Conservation (phyloP, 768 basidiomycete species). For the Candolleomyces efflorescens region DNA sequence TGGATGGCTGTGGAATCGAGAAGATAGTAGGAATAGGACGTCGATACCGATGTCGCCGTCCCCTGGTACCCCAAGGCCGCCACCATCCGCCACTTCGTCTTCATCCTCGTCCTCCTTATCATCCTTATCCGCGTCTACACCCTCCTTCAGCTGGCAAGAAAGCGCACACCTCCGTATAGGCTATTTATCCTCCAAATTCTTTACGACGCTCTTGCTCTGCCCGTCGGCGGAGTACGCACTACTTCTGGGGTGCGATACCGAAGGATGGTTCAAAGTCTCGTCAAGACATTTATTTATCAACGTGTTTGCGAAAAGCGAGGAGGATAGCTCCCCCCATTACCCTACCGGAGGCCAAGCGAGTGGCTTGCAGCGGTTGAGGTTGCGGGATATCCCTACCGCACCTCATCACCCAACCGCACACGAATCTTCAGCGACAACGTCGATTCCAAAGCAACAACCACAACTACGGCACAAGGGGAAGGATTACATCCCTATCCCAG, state of each 20-base stretch:
- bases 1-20: background rate
- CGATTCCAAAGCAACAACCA: too few species aligned
- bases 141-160: background rate
- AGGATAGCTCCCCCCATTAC: background rate
- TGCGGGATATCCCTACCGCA: background rate
- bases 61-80: too few species aligned
- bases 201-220: slow-evolving; percentile 20
- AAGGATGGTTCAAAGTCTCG: slow-evolving; percentile 34
- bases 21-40: background rate
- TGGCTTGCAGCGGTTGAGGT: background rate
- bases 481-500: slow-evolving; percentile 3
- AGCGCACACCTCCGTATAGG: background rate
- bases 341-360: slow-evolving; percentile 11
- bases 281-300: slow-evolving; percentile 30
- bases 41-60: too few species aligned
- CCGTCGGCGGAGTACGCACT: slow-evolving; percentile 38
- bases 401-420: slow-evolving; percentile 1
- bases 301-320: slow-evolving; percentile 23
- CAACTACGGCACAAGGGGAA: background rate
- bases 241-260: slow-evolving; percentile 33
- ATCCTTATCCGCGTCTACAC: too few species aligned
- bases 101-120: too few species aligned
- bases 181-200: background rate
- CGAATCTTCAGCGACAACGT: too few species aligned
- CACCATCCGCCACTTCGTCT: too few species aligned